Base-by-base conservation (phyloP, 2,329 filamentous ascomycete genomes). In the Trichoderma sp. region DNA sequence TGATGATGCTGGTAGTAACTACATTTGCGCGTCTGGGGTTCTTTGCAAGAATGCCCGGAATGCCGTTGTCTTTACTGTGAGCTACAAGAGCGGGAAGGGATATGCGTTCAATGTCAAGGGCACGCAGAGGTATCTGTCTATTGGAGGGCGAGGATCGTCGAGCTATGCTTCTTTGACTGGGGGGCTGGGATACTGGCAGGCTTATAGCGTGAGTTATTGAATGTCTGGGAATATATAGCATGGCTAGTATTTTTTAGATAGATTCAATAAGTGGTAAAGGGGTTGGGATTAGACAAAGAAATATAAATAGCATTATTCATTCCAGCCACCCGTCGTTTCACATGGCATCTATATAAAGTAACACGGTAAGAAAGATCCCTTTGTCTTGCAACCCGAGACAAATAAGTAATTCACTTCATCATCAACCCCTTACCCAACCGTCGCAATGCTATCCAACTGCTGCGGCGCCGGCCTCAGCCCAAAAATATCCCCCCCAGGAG, bases 401-500 rank as follows among this genome's bases (percentile, higher is more conserved):
- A 51, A 0, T 14, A 36, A 36, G 6, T 2, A 36, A 36, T 15
- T 6, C 14, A 36, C 14, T 47, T 11, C 43, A 47, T 8, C 18
- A 9, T 47, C 11, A 24, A 21, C 24, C 28, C 18, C 1, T 65
- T 18, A 71, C 15, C 70, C 73, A 51, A 73, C 61, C 47, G 61
- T 72, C 28, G 72, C 73, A 57, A 75, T 74, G 61, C 73, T 75
- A 72, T 78, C 77, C 51, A 78, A 70, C 70, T 78, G 76, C 72
- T 78, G 75, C 7, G 76, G 75, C 24, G 77, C 76, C 39, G 76
- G 77, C 28, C 76, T 69, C 72, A 78, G 69, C 24, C 61, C 69
- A 73, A 75, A 78, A 9, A 77, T 68, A 47, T 78, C 77, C 6
- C 76, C 76, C 8, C 73, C 75, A 0, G 77, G 76, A 11, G 76